Evolutionary conservation across 208 protist genomes (phyloP), one percentile per base, ranked within the genome.

Genomic region (Herpetomonas samuelpessoai): DNA sequence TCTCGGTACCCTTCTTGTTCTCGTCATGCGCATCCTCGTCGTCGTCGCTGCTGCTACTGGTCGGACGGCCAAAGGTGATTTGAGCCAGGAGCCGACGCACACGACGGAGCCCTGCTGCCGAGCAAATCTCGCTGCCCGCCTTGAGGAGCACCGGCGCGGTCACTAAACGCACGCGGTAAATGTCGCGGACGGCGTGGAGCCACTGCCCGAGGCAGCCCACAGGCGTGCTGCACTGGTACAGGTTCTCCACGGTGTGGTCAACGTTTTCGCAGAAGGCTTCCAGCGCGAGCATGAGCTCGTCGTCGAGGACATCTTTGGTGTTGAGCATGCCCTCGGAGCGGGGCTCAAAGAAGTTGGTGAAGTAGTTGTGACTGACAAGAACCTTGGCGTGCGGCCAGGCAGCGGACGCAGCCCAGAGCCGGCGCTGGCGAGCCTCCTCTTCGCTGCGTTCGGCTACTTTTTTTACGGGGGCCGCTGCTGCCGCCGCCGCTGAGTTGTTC

Each of bases 291-390:
- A 86, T 57, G 26, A 83, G 44, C 0, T 16, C 68, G 4, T 71
- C 38, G n/a, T 64, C 59, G 16, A 89, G 73, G 38, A 81, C 28
- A 27, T 78, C 79, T 4, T 56, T 65, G 48, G 65, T 67, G 46
- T 74, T 71, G 38, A 88, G 57, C 26, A 93, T 31, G 4, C 62
- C 65, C 55, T 89, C 79, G 18, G 65, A 76, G 52, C 87, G 83
- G 18, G 76, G 73, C 18, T 79, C 71, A 27, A 90, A 90, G 58
- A 91, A 93, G 16, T 74, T 67, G 41, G 74, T 74, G 55, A 89
- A 88, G 61, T 93, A 91, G 53, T 67, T 88, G 58, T 78, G 53
- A 46, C 78, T 93, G 38, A 93, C 65, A 9, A 91, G 57, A 30
- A 93, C 83, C 66, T 86, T 70, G 24, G 83, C 73, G 1, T 68